phyloP scores from a whole-genome alignment of 1,284 basidiomycete genomes.

The Sanghuangporus weigelae region DNA sequence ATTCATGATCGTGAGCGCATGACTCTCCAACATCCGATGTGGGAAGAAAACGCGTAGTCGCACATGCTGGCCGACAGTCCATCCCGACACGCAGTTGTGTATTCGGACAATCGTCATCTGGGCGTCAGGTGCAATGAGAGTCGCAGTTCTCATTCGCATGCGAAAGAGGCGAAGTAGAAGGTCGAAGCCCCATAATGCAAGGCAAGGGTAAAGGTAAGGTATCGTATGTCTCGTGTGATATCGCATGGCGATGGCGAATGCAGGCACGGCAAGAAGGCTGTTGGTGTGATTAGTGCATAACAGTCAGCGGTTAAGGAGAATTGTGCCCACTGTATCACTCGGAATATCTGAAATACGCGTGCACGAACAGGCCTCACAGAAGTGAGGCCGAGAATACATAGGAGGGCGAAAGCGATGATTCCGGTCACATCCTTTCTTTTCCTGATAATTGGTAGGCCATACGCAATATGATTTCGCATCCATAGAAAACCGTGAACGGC shows the following conservation, averaged over 20 bases:
- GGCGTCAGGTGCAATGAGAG: constrained; percentile 52
- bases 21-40: constrained; percentile 67
- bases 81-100: constrained; percentile 64
- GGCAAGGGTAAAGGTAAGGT: constrained; percentile 77
- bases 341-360: constrained; percentile 45
- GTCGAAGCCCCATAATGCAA: constrained; percentile 77
- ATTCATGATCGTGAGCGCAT: constrained; percentile 71
- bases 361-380: constrained; percentile 41
- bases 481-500: constrained; percentile 65
- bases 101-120: constrained; percentile 74
- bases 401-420: constrained; percentile 53
- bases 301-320: background rate
- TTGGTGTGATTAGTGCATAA: background rate
- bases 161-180: constrained; percentile 63
- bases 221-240: constrained; percentile 74
- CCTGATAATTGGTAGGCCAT: constrained; percentile 46
- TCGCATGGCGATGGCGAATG: constrained; percentile 74
- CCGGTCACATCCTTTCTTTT: constrained; percentile 66
- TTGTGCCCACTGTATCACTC: constrained; percentile 42
- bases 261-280: constrained; percentile 55
- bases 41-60: constrained; percentile 66
- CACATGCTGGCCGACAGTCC: constrained; percentile 77
- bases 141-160: constrained; percentile 71
- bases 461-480: constrained; percentile 62
- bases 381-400: constrained; percentile 48